phyloP scores from a whole-genome alignment of 116 monocot genomes.

The Trichopus zeylanicus region DNA sequence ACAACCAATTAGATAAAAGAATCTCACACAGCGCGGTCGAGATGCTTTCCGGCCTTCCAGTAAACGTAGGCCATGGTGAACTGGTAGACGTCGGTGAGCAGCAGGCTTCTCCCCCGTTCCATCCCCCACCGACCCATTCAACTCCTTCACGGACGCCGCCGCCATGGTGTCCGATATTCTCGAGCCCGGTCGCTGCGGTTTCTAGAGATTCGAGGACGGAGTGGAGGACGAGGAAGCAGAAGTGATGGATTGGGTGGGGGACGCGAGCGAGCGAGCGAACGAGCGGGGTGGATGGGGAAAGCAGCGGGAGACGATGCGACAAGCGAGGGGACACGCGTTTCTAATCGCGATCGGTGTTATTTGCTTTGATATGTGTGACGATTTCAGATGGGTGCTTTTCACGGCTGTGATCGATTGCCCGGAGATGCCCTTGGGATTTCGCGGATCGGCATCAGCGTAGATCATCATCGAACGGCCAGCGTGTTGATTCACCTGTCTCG shows the following conservation, averaged over 20 bases:
- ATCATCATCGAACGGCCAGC: too few species aligned
- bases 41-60: slow-evolving; percentile 96
- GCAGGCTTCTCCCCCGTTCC: slow-evolving; percentile 20
- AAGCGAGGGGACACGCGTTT: too few species aligned
- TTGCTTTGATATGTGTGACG: too few species aligned
- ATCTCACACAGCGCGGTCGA: slow-evolving; percentile 84
- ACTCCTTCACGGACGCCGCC: neutral
- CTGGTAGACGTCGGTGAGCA: slow-evolving; percentile 94
- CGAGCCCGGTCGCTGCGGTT: neutral
- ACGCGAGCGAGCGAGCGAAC: neutral
- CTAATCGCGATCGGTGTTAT: too few species aligned
- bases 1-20: neutral
- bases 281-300: neutral
- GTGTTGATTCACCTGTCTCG: too few species aligned
- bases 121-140: neutral
- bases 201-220: neutral
- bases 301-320: neutral
- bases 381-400: too few species aligned
- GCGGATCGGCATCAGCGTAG: too few species aligned
- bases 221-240: neutral
- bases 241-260: neutral
- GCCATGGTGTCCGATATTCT: neutral
- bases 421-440: too few species aligned
- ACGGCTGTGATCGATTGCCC: too few species aligned
- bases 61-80: slow-evolving; percentile 99